phyloP scores from a whole-genome alignment of 1,284 basidiomycete species.

The Cutaneotrichosporon cavernicola region DNA sequence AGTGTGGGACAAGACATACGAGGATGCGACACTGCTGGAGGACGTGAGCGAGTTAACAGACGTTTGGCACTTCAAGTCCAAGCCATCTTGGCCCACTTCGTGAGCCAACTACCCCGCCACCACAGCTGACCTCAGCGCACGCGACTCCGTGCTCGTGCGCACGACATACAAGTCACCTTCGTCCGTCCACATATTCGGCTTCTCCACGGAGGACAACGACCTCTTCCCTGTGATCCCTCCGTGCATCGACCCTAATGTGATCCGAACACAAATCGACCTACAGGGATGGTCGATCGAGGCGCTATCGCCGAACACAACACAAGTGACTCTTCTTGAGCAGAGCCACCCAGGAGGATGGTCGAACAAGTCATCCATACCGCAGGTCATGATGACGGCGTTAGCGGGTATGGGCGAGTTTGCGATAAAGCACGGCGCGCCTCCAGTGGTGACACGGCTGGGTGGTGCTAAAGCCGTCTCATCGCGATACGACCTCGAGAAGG shows the following conservation, averaged over 20 bases:
- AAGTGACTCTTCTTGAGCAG: slow-evolving; percentile 92
- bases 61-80: slow-evolving; percentile 84
- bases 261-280: slow-evolving; percentile 90
- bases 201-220: slow-evolving; percentile 84
- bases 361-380: slow-evolving; percentile 88
- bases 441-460: slow-evolving; percentile 74
- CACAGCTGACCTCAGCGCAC: slow-evolving; percentile 60
- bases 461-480: slow-evolving; percentile 74
- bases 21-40: slow-evolving; percentile 79
- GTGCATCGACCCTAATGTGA: slow-evolving; percentile 66
- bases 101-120: slow-evolving; percentile 54
- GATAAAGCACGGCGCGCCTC: slow-evolving; percentile 92
- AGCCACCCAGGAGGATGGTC: slow-evolving; percentile 97
- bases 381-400: slow-evolving; percentile 80
- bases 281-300: slow-evolving; percentile 97
- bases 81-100: slow-evolving; percentile 87
- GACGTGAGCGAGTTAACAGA: slow-evolving; percentile 90
- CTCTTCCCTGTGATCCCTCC: slow-evolving; percentile 79
- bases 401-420: slow-evolving; percentile 91
- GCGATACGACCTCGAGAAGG: slow-evolving; percentile 84
- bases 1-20: slow-evolving; percentile 88
- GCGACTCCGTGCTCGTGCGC: slow-evolving; percentile 85
- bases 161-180: slow-evolving; percentile 97
- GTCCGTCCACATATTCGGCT: slow-evolving; percentile 92
- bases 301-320: slow-evolving; percentile 90